Base-by-base conservation (phyloP, 352 stramenopile genomes). In the Phytophthora europaea region DNA sequence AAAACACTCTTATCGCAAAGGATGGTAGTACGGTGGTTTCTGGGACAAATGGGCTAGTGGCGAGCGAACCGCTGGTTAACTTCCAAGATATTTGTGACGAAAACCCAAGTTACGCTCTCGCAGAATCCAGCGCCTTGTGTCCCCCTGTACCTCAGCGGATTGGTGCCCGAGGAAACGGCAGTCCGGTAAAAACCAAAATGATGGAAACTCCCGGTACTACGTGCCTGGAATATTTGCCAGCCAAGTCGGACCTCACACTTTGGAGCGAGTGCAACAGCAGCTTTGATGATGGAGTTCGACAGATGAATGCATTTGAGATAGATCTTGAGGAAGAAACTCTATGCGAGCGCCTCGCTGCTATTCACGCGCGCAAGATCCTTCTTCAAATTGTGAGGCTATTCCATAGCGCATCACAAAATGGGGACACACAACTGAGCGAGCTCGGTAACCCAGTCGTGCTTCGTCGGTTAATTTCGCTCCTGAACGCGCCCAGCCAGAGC, bases 21-120 rank as follows among this genome's bases (percentile, higher is more conserved):
- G 65, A 61, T 50, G 26, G 6, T 16, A 28, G n/a, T 9, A 12
- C 45, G 13, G 1, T 34, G 45, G 8, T 4, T 56, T 67, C 26
- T n/a, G 52, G 23, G 0, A 6, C 16, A 18, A 66, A 34, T 53
- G 18, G 23, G 23, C 31, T 51, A 64, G 47, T 54, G 7, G 6
- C 4, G 18, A 31, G 36, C 22, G 73, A 79, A 34, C 67, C 62
- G 2, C 36, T 87, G 26, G 67, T 88, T 52, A 89, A 80, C 28
- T 81, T 91, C 6, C 88, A 95, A 75, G 88, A 94, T 22, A 74
- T 91, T 7, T 81, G 84, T 22, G 88, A 94, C 13, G 89, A 97
- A 59, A 97, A 97, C 48, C 79, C 85, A 31, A 96, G 85, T 43
- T 97, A 96, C 31, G 70, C 73, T 26, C 77, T 97, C 9, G 54